A percentile compares a stretch with the other conserved stretches of the same genome.
phyloP scores from a whole-genome alignment of 73 alveolate species.

The Diophrys appendiculata region DNA sequence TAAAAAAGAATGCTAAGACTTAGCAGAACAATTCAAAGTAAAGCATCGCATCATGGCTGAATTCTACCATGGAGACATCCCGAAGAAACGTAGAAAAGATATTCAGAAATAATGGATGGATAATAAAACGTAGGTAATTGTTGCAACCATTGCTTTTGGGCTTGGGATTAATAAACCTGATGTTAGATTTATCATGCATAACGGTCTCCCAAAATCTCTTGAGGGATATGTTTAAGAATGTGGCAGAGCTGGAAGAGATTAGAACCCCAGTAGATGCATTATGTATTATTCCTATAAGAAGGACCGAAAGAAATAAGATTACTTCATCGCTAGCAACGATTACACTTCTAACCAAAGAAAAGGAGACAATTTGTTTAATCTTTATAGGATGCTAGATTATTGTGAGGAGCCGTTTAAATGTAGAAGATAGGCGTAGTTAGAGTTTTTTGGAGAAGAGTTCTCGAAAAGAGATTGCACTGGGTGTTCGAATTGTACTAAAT shows the following conservation, averaged over 20 bases:
- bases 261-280: slow-evolving; percentile 84
- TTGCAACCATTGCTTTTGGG: slow-evolving; percentile 99
- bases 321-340: slow-evolving; percentile 43
- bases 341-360: slow-evolving; percentile 34
- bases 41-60: slow-evolving; percentile 78
- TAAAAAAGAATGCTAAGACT: slow-evolving; percentile 89
- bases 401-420: slow-evolving; percentile 82
- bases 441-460: slow-evolving; percentile 82
- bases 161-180: slow-evolving; percentile 99
- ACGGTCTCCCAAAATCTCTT: slow-evolving; percentile 91
- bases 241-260: slow-evolving; percentile 98
- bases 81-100: slow-evolving; percentile 69
- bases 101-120: slow-evolving; percentile 91
- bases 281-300: slow-evolving; percentile 75
- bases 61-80: slow-evolving; percentile 94
- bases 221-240: slow-evolving; percentile 92
- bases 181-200: slow-evolving; percentile 98
- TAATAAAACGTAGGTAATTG: slow-evolving; percentile 93
- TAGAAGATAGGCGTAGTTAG: slow-evolving; percentile 68
- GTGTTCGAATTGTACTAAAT: slow-evolving; percentile 12
- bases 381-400: slow-evolving; percentile 62
- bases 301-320: slow-evolving; percentile 84
- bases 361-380: slow-evolving; percentile 56
- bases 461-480: slow-evolving; percentile 67
- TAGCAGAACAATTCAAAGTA: slow-evolving; percentile 73